These are phyloP conservation scores for Elongisporangium prolatum DNA, from an alignment of 352 stramenopile genomes.

Conservation along the genomic window DNA sequence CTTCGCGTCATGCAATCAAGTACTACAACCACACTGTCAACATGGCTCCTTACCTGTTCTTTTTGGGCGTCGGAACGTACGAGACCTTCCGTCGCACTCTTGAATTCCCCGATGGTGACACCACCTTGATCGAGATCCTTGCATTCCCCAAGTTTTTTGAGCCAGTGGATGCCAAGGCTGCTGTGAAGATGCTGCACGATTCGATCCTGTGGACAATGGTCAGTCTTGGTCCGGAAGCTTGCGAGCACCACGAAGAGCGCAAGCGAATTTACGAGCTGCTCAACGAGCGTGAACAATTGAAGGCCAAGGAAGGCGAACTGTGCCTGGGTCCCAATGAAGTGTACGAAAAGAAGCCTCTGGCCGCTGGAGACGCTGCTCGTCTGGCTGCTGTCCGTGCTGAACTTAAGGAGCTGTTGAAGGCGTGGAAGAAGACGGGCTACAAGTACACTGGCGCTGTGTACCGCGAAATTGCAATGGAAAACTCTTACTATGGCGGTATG, in stretches of 20 bases:
- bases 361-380: slow-evolving; percentile 32
- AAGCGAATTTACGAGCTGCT: slow-evolving; percentile 68
- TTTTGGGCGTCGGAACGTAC: slow-evolving; percentile 73
- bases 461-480: slow-evolving; percentile 80
- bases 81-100: slow-evolving; percentile 67
- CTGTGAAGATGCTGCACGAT: slow-evolving; percentile 74
- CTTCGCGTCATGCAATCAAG: slow-evolving; percentile 62
- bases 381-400: slow-evolving; percentile 44
- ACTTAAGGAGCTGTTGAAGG: slow-evolving; percentile 56
- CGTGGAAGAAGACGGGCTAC: slow-evolving; percentile 78
- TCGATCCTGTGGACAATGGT: slow-evolving; percentile 71
- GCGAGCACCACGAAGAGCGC: slow-evolving; percentile 62
- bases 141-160: slow-evolving; percentile 69
- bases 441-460: slow-evolving; percentile 81
- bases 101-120: slow-evolving; percentile 73
- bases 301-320: slow-evolving; percentile 55
- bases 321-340: slow-evolving; percentile 54
- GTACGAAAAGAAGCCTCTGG: slow-evolving; percentile 40
- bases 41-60: slow-evolving; percentile 82
- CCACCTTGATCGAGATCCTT: slow-evolving; percentile 65
- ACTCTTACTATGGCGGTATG: slow-evolving; percentile 81
- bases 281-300: slow-evolving; percentile 56
- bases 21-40: slow-evolving; percentile 84
- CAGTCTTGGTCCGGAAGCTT: slow-evolving; percentile 62
- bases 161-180: slow-evolving; percentile 54